Evolutionary conservation across 2,329 filamentous ascomycete species (phyloP).

Genomic region (Colletotrichum sp.): DNA sequence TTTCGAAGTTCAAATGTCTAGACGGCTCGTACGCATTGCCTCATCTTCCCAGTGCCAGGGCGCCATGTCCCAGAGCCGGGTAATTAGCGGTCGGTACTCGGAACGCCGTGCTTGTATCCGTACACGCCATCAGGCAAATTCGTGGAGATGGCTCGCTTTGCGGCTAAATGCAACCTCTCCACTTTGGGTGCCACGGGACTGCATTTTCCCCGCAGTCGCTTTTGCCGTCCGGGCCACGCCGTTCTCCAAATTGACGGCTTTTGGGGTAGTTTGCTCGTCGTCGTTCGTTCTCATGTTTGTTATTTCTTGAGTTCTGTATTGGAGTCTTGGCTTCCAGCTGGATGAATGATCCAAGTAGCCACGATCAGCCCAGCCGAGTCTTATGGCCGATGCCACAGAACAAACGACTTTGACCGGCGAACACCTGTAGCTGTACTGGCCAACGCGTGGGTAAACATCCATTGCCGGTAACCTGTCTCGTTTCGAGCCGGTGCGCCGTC

Average conservation of each 20-base stretch:
- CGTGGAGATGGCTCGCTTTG: neutral
- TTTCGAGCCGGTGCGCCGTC: neutral
- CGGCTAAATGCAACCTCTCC: slow-evolving; percentile 22
- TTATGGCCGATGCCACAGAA: neutral
- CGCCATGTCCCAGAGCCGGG: neutral
- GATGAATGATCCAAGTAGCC: neutral
- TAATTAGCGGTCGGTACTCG: neutral
- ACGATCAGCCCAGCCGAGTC: neutral
- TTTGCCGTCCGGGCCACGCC: neutral
- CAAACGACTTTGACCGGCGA: neutral
- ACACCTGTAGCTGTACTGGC: neutral
- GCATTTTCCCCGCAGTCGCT: slow-evolving; percentile 10
- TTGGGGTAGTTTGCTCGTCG: slow-evolving; percentile 5
- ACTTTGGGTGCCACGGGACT: slow-evolving; percentile 3
- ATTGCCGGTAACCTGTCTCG: neutral
- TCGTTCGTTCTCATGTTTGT: neutral
- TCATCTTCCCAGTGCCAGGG: neutral
- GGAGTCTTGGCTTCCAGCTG: too few relatives aligned
- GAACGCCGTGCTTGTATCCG: neutral
- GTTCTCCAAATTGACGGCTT: neutral
- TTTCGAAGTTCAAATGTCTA: neutral
- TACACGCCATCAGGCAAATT: slow-evolving; percentile 7
- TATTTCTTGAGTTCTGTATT: neutral
- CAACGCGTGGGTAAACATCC: neutral
- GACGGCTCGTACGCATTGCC: neutral